phyloP scores from a whole-genome alignment of 805 yeast species.

The Huiozyma sinensis region DNA sequence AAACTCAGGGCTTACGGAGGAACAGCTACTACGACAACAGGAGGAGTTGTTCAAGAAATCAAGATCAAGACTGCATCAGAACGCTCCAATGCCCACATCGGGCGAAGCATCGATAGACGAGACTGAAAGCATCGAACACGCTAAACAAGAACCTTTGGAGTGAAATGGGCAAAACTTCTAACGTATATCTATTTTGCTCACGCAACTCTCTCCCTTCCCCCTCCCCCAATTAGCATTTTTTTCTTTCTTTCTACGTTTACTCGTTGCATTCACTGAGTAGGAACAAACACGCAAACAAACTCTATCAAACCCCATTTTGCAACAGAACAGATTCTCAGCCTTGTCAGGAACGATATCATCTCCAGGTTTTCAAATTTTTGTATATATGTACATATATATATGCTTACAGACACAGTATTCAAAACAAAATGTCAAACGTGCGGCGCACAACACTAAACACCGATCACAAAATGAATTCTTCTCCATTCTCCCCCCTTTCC shows the following conservation, averaged over 20 bases:
- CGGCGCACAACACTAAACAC: too few relatives aligned
- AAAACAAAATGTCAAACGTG: too few relatives aligned
- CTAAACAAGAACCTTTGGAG: background rate
- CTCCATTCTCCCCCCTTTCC: too few relatives aligned
- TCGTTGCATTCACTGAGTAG: too few relatives aligned
- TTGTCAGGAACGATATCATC: too few relatives aligned
- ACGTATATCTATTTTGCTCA: background rate
- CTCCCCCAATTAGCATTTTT: background rate
- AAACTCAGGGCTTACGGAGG: constrained; percentile 84
- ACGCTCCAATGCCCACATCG: background rate
- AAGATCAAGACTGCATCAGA: constrained; percentile 47
- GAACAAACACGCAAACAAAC: too few relatives aligned
- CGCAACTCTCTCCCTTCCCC: background rate
- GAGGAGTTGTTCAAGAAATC: constrained; percentile 82
- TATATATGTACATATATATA: too few relatives aligned
- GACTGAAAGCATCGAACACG: background rate
- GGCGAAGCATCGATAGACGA: background rate
- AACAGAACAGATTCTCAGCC: too few relatives aligned
- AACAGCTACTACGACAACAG: constrained; percentile 83
- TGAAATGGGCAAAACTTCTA: background rate
- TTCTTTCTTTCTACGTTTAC: background rate
- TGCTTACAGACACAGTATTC: too few relatives aligned
- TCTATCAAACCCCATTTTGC: too few relatives aligned
- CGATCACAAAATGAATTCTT: too few relatives aligned
- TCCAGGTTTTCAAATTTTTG: too few relatives aligned